A percentile compares a stretch with the other conserved stretches of the same genome.
These are phyloP conservation scores for Datisca glomerata DNA, from an alignment of 306 rosid genomes.

Conservation along the genomic window DNA sequence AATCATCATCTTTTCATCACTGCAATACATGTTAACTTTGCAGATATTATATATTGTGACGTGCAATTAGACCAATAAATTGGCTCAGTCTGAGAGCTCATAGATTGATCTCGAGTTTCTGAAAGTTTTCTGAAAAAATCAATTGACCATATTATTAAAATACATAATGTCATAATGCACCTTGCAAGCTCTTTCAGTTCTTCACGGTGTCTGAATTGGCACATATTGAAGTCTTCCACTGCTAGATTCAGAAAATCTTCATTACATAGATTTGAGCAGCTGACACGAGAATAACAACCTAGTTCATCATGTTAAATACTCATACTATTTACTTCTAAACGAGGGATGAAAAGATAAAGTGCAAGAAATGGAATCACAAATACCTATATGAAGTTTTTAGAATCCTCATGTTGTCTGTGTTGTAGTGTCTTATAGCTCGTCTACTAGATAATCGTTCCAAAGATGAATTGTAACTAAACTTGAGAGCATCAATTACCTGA, in stretches of 20 bases:
- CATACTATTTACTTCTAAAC: background rate
- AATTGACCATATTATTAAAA: background rate
- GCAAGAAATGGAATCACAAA: background rate
- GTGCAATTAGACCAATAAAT: no score
- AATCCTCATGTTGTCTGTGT: constrained; percentile 36
- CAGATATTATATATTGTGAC: no score
- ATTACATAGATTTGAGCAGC: constrained; percentile 49
- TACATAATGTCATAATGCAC: constrained; percentile 15
- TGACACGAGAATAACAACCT: constrained; percentile 11
- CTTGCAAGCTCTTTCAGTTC: constrained; percentile 52
- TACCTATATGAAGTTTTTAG: constrained; percentile 62
- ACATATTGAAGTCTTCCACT: constrained; percentile 62
- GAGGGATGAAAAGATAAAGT: background rate
- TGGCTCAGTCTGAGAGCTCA: no score
- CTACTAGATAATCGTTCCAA: constrained; percentile 49
- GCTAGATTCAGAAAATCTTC: constrained; percentile 58
- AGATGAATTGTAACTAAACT: constrained; percentile 40
- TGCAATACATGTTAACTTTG: no score
- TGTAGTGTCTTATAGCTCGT: constrained; percentile 47
- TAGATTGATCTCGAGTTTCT: no score
- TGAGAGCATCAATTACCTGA: constrained; percentile 52
- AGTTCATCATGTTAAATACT: background rate
- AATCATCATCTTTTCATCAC: no score
- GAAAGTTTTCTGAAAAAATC: no score
- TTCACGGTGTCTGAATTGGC: constrained; percentile 47